Percentiles rank a stretch among this genome's conserved stretches.
phyloP scores from a whole-genome alignment of 805 yeast genomes.

The Candida argentea region DNA sequence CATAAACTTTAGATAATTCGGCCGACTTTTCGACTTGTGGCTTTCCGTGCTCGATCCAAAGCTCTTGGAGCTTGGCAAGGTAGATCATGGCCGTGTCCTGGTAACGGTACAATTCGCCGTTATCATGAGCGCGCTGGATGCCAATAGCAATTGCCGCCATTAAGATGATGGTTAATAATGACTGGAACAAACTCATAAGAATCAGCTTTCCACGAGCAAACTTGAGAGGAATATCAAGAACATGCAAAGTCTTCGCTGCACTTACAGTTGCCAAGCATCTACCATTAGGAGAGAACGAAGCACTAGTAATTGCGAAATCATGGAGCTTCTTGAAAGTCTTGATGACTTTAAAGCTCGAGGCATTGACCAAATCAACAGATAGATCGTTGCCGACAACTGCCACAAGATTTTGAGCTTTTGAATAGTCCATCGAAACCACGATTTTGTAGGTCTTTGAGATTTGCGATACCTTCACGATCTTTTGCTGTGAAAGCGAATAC shows the following conservation, averaged over 20 bases:
- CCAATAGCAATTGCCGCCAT: slow-evolving; percentile 21
- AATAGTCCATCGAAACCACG: slow-evolving; percentile 40
- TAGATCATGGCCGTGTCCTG: slow-evolving; percentile 2
- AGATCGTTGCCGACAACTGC: slow-evolving; percentile 59
- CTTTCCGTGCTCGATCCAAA: background rate
- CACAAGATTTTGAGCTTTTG: slow-evolving; percentile 32
- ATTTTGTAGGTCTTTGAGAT: slow-evolving; percentile 43
- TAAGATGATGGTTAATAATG: slow-evolving; percentile 23
- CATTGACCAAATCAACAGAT: slow-evolving; percentile 48
- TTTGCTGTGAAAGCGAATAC: slow-evolving; percentile 32
- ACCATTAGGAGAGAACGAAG: slow-evolving; percentile 62
- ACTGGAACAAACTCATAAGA: slow-evolving; percentile 23
- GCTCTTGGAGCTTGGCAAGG: background rate
- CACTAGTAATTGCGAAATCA: slow-evolving; percentile 65
- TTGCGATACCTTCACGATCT: slow-evolving; percentile 30
- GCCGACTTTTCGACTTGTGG: slow-evolving; percentile 5
- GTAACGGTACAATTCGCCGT: slow-evolving; percentile 21
- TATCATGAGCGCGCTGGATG: slow-evolving; percentile 25
- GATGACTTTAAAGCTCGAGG: slow-evolving; percentile 40
- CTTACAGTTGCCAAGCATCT: slow-evolving; percentile 59
- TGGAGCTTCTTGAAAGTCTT: slow-evolving; percentile 55
- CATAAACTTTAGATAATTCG: slow-evolving; percentile 12
- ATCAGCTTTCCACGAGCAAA: slow-evolving; percentile 31
- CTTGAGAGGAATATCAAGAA: slow-evolving; percentile 48
- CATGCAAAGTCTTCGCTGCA: slow-evolving; percentile 65